Evolutionary conservation across 2,329 filamentous ascomycete species (phyloP), one percentile per base, ranked within the genome.

Genomic region (Aspergillus pseudoglaucus): DNA sequence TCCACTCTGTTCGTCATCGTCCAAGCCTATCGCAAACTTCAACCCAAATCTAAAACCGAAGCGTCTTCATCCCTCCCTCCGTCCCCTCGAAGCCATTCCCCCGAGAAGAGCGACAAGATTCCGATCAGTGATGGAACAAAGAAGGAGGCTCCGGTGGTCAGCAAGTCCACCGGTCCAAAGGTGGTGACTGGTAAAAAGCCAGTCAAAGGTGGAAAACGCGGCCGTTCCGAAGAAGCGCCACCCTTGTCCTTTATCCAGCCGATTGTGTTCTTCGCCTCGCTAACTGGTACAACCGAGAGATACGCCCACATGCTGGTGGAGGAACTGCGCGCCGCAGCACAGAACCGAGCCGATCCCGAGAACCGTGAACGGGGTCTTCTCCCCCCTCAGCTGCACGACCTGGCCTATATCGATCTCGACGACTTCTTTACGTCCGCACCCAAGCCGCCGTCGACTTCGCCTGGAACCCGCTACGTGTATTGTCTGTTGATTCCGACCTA

Each of bases 361-460:
- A 57, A 61, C 23, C 60, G 53, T 14, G 58, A 63, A 42, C 54
- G 56, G 17, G 62, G 63, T 52, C 40, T 81, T 14, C 66, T 80
- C 1, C 71, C 79, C 33, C 83, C 88, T 1, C 75, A 86, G 60
- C 68, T 89, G 9, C 75, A 87, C 48, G 89, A 97, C 60, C 72
- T 97, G 22, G 84, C 90, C 2, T 84, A 95, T 52, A 79, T 94
- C 46, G 91, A 97, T 59, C 88, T 91, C 59, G 91, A 98, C 59
- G 90, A 96, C 62, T 95, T 86, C 68, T 97, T 97, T 63, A 82
- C 95, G 49, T 80, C 78, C 2, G 80, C 83, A 1, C 89, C 90
- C 0, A 87, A 87, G 63, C 62, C 72, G 22, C 64, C 73, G 1
- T 67, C 75, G n/a, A 69, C 68, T 12, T 59, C 62, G 5, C 63